phyloP scores from a whole-genome alignment of 1,284 basidiomycete species.

The Rhizoctonia solani region DNA sequence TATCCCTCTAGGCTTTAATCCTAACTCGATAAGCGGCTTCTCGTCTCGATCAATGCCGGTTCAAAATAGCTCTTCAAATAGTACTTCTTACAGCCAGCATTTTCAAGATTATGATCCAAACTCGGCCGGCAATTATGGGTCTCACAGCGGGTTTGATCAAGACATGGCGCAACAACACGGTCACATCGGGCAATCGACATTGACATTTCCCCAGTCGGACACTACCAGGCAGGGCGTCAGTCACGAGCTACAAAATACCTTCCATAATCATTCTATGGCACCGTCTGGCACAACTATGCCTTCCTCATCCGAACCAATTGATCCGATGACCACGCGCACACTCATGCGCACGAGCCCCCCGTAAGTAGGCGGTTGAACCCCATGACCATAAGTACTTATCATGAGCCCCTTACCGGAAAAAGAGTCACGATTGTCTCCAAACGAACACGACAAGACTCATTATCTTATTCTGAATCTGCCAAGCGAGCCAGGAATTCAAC shows the following conservation, averaged over 20 bases:
- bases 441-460: conserved; percentile 22
- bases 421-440: conserved; percentile 21
- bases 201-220: conserved; percentile 33
- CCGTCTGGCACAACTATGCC: conserved; percentile 30
- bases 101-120: conserved; percentile 28
- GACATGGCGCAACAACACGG: conserved; percentile 7
- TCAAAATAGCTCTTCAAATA: conserved; percentile 1
- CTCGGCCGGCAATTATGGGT: conserved; percentile 9
- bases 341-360: conserved; percentile 26
- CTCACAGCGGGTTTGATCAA: conserved; percentile 17
- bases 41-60: background rate
- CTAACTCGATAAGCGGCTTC: background rate
- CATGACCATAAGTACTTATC: conserved; percentile 15
- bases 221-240: conserved; percentile 15
- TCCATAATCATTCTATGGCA: conserved; percentile 22
- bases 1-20: conserved; percentile 8
- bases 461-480: conserved; percentile 11
- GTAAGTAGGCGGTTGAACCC: conserved; percentile 16
- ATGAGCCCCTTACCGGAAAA: background rate
- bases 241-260: conserved; percentile 30
- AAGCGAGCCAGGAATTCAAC: conserved; percentile 10
- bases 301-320: conserved; percentile 32
- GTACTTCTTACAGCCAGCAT: conserved; percentile 8
- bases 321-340: conserved; percentile 34
- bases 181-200: conserved; percentile 26